Evolutionary conservation across 31 red algal species (phyloP).

Genomic region (Odonthalia washingtoniensis): DNA sequence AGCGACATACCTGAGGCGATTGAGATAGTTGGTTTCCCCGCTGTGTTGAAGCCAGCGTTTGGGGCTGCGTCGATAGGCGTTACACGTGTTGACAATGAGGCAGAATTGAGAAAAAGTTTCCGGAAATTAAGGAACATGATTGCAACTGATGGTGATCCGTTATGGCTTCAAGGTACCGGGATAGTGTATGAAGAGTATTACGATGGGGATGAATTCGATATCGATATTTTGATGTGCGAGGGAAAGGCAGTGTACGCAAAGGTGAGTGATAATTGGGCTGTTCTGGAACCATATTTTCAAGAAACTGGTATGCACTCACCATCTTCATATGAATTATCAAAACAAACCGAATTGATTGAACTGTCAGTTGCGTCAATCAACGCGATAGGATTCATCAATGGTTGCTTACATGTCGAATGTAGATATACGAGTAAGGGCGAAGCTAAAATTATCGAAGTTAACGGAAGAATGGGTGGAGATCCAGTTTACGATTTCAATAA

Average conservation of each 20-base stretch:
- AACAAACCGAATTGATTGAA: conserved; percentile 82
- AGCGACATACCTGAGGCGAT: conserved; percentile 70
- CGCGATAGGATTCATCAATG: conserved; percentile 84
- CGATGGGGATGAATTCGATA: conserved; percentile 97
- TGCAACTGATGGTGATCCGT: conserved; percentile 66
- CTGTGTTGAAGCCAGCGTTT: conserved; percentile 88
- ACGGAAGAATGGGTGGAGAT: conserved; percentile 97
- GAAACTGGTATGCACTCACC: conserved; percentile 93
- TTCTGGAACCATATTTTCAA: conserved; percentile 94
- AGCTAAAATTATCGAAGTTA: conserved; percentile 96
- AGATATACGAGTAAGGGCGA: conserved; percentile 90
- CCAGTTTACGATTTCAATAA: conserved; percentile 87
- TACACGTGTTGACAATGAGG: conserved; percentile 39
- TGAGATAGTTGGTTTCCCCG: conserved; percentile 91
- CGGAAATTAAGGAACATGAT: conserved; percentile 55
- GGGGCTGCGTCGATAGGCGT: conserved; percentile 95
- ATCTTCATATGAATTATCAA: conserved; percentile 70
- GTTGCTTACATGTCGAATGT: conserved; percentile 94
- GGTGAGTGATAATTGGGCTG: conserved; percentile 97
- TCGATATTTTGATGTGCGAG: conserved; percentile 87
- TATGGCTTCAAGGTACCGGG: conserved; percentile 92
- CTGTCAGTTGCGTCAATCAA: conserved; percentile 69
- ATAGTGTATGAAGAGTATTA: conserved; percentile 95
- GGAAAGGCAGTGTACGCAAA: conserved; percentile 84
- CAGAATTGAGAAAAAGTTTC: conserved; percentile 52